phyloP scores from a whole-genome alignment of 2,329 filamentous ascomycete species.

The Xylaria polymorpha region DNA sequence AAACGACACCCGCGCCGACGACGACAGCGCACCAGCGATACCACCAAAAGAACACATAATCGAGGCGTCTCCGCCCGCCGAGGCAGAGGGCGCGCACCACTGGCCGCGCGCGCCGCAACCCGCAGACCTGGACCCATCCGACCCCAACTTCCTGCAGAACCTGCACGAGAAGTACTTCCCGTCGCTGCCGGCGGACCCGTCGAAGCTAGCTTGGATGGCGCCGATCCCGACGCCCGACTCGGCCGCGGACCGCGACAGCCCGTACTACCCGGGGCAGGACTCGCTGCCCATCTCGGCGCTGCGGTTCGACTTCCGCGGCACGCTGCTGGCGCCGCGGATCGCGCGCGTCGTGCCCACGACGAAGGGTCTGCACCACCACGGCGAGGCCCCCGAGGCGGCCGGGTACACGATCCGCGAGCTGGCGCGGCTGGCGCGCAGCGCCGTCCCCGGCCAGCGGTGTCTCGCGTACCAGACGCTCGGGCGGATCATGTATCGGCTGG shows the following conservation, averaged over 20 bases:
- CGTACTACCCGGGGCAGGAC: constrained; percentile 83
- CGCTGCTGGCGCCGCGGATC: constrained; percentile 79
- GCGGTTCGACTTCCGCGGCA: constrained; percentile 88
- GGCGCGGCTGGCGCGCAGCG: constrained; percentile 80
- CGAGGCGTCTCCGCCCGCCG: constrained; percentile 16
- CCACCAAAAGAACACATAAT: constrained; percentile 40
- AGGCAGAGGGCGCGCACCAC: constrained; percentile 65
- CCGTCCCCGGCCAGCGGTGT: constrained; percentile 87
- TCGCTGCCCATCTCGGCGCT: constrained; percentile 80
- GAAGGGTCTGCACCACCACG: constrained; percentile 92
- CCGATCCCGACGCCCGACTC: constrained; percentile 74
- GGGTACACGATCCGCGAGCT: constrained; percentile 94
- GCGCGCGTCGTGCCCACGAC: constrained; percentile 79
- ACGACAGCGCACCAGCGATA: constrained; percentile 33
- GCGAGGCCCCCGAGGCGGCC: constrained; percentile 89
- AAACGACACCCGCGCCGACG: constrained; percentile 38
- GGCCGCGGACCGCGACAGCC: constrained; percentile 73
- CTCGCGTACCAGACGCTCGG: constrained; percentile 93
- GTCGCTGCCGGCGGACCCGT: constrained; percentile 83
- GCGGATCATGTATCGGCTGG: constrained; percentile 83
- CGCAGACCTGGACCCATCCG: constrained; percentile 83
- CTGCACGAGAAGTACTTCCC: constrained; percentile 96
- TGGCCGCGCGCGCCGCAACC: constrained; percentile 67
- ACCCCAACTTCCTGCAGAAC: constrained; percentile 83
- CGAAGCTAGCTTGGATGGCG: constrained; percentile 90